Percentiles rank a stretch among this genome's conserved stretches.
phyloP scores from a whole-genome alignment of 208 protist genomes.

The Vickermania ingenoplastis region DNA sequence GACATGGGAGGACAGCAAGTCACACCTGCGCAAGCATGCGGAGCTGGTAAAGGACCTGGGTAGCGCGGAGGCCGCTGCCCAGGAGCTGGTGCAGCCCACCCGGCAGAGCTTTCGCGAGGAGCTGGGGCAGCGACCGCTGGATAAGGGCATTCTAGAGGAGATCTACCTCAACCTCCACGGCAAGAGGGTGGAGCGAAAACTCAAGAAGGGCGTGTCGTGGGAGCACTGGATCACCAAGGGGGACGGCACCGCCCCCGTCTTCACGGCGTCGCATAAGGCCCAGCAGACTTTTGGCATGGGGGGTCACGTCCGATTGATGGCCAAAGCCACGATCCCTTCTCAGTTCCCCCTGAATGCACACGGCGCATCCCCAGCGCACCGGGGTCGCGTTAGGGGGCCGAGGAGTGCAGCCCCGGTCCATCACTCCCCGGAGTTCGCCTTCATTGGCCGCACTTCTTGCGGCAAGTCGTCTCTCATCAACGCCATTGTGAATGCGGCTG shows the following conservation, averaged over 20 bases:
- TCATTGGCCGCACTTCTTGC: slow-evolving; percentile 77
- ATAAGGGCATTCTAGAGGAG: slow-evolving; percentile 83
- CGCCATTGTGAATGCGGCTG: slow-evolving; percentile 70
- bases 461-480: slow-evolving; percentile 86
- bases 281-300: slow-evolving; percentile 86
- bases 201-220: slow-evolving; percentile 77
- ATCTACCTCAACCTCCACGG: slow-evolving; percentile 83
- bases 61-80: slow-evolving; percentile 62
- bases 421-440: slow-evolving; percentile 58
- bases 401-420: neutral
- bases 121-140: slow-evolving; percentile 65
- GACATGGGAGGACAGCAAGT: slow-evolving; percentile 61
- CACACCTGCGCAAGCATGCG: slow-evolving; percentile 69
- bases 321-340: slow-evolving; percentile 38
- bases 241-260: slow-evolving; percentile 82
- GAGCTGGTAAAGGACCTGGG: slow-evolving; percentile 53
- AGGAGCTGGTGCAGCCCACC: slow-evolving; percentile 56
- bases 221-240: slow-evolving; percentile 89
- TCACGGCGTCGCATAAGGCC: slow-evolving; percentile 61
- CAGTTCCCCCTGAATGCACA: slow-evolving; percentile 51
- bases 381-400: neutral
- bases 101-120: slow-evolving; percentile 50
- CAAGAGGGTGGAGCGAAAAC: slow-evolving; percentile 63
- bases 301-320: slow-evolving; percentile 37
- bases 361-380: neutral